These are phyloP conservation scores for Pseudocercospora cruenta DNA, from an alignment of 2,329 filamentous ascomycete genomes.

Conservation along the genomic window DNA sequence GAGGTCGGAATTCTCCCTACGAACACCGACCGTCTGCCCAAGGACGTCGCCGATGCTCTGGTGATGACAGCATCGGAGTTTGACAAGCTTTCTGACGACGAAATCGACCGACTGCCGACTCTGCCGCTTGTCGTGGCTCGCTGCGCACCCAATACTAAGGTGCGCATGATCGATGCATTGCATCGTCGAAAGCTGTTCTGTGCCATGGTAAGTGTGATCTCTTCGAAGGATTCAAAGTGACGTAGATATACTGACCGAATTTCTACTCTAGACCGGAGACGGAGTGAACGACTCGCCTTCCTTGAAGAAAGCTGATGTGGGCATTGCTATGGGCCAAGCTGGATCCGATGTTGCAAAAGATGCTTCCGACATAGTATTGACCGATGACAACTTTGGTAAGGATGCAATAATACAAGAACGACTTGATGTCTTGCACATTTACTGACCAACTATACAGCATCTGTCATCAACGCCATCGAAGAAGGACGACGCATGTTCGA, in stretches of 20 bases:
- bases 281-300: slow-evolving; percentile 87
- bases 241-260: slow-evolving; percentile 20
- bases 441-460: no score
- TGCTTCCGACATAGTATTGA: slow-evolving; percentile 79
- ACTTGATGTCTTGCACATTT: no score
- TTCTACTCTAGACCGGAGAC: slow-evolving; percentile 65
- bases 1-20: slow-evolving; percentile 76
- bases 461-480: slow-evolving; percentile 79
- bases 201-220: slow-evolving; percentile 71
- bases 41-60: slow-evolving; percentile 64
- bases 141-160: slow-evolving; percentile 83
- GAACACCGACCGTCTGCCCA: slow-evolving; percentile 68
- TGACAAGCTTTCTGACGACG: slow-evolving; percentile 69
- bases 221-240: no score
- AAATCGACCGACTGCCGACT: slow-evolving; percentile 74
- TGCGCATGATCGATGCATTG: slow-evolving; percentile 88
- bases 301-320: slow-evolving; percentile 78
- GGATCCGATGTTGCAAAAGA: slow-evolving; percentile 86
- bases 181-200: slow-evolving; percentile 75
- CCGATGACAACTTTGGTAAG: slow-evolving; percentile 77
- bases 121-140: slow-evolving; percentile 81
- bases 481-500: slow-evolving; percentile 90
- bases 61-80: slow-evolving; percentile 68
- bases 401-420: no score
- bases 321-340: slow-evolving; percentile 86